These are phyloP conservation scores for Chaetomiaceae sp. DNA, from an alignment of 2,329 filamentous ascomycete genomes.

Conservation along the genomic window DNA sequence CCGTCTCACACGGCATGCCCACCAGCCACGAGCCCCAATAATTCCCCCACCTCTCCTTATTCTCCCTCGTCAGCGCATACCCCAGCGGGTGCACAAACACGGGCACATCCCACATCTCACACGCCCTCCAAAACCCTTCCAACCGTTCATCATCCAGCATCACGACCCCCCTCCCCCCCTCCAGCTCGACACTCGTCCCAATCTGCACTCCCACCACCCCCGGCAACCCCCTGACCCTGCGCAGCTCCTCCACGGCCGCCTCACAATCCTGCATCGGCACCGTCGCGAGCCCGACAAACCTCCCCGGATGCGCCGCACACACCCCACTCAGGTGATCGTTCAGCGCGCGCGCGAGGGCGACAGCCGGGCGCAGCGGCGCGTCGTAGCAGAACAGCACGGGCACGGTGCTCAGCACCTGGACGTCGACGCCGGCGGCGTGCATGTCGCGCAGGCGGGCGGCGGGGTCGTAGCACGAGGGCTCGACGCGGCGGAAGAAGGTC, in stretches of 20 bases:
- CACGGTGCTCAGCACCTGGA: slow-evolving; percentile 33
- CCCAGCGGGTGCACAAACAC: slow-evolving; percentile 33
- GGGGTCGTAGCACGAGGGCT: slow-evolving; percentile 30
- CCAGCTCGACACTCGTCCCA: slow-evolving; percentile 27
- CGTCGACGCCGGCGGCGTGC: slow-evolving; percentile 31
- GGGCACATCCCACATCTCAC: slow-evolving; percentile 28
- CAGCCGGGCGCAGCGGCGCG: slow-evolving; percentile 26
- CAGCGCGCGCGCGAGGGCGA: slow-evolving; percentile 26
- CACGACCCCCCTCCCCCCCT: slow-evolving; percentile 15
- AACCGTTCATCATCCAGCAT: slow-evolving; percentile 28
- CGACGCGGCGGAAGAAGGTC: slow-evolving; percentile 31
- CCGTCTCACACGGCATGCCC: slow-evolving; percentile 33
- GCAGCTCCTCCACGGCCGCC: slow-evolving; percentile 27
- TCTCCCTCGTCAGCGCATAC: slow-evolving; percentile 30
- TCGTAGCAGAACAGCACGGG: slow-evolving; percentile 35
- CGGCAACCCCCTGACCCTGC: slow-evolving; percentile 19
- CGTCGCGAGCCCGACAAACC: slow-evolving; percentile 31
- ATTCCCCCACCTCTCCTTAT: slow-evolving; percentile 27
- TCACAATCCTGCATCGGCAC: slow-evolving; percentile 30
- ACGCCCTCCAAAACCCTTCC: slow-evolving; percentile 29
- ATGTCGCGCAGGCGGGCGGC: slow-evolving; percentile 27
- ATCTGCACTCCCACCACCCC: slow-evolving; percentile 31
- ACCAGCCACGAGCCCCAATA: slow-evolving; percentile 33
- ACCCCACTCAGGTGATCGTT: slow-evolving; percentile 30
- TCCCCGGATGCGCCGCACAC: slow-evolving; percentile 20